Evolutionary conservation across 345 rosid species (phyloP).

Genomic region (Salix purpurea): DNA sequence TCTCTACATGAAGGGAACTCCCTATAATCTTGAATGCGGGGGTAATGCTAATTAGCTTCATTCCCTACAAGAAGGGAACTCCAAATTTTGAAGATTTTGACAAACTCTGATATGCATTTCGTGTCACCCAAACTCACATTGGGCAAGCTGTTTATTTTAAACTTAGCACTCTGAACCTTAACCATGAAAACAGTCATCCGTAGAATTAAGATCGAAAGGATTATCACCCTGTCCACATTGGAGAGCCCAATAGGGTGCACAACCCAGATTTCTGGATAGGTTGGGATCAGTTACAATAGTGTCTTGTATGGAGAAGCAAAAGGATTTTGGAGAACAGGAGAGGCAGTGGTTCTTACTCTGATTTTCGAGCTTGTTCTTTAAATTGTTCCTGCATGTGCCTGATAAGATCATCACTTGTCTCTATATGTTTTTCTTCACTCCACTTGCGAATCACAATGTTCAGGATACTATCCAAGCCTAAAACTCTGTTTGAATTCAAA

Average conservation of each 20-base stretch:
- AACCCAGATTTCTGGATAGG: not conserved
- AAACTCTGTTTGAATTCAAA: slow-evolving; percentile 65
- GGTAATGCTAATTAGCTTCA: too few relatives aligned
- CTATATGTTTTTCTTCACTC: slow-evolving; percentile 70
- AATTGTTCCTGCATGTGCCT: slow-evolving; percentile 98
- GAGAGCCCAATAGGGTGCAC: not conserved
- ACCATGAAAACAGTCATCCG: too few relatives aligned
- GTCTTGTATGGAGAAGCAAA: slow-evolving; percentile 2
- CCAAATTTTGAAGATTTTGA: too few relatives aligned
- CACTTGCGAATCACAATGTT: slow-evolving; percentile 96
- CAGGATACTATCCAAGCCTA: slow-evolving; percentile 87
- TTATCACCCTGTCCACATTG: not conserved
- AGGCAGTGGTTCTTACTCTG: slow-evolving; percentile 69
- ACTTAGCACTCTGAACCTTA: too few relatives aligned
- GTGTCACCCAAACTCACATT: too few relatives aligned
- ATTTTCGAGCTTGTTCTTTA: slow-evolving; percentile 95
- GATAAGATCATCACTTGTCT: slow-evolving; percentile 92
- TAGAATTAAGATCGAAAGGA: too few relatives aligned
- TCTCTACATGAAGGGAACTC: too few relatives aligned
- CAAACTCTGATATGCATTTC: too few relatives aligned
- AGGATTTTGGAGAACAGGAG: not conserved
- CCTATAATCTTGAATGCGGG: too few relatives aligned
- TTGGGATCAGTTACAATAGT: not conserved
- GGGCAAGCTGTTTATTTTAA: too few relatives aligned
- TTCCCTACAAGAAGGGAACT: too few relatives aligned